Base-by-base conservation (phyloP, 2,329 filamentous ascomycete species). In the Cladosporium colombiae region DNA sequence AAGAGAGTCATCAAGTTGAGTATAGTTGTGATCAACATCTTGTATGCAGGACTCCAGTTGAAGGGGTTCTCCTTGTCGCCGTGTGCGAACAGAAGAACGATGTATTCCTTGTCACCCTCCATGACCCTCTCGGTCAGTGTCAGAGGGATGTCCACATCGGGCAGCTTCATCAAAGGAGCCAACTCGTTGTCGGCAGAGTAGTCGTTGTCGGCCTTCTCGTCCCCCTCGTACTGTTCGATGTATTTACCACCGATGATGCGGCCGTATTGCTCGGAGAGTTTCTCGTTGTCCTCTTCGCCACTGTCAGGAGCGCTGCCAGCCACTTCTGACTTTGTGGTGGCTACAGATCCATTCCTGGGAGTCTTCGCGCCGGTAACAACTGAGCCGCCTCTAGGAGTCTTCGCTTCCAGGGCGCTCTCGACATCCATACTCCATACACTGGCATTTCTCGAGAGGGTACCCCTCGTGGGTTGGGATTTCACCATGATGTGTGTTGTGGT, bases 1-100 rank as follows among this genome's bases (percentile, higher is more conserved):
- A 84, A 84, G 10, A 85, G 76, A 1, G 82, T 84, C 82, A 84
- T 85, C 14, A 82, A 68, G 69, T 82, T 83, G 16, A 85, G 79
- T 53, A 83, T 77, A 3, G 77, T 68, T 2, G 81, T 81, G 68
- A 84, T 81, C 68, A 80, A 79, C 4, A 77, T 74, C 74, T 84
- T 84, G 65, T 79, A 76, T 61, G 73, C 76, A 2, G 71, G 69
- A 49, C 76, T 78, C 73, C 74, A 85, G 72, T 85, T 84, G 78
- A 84, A 84, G 0, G 83, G 83, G 68, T 85, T 83, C 70, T 83
- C 78, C 23, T 74, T 75, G 67, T 85, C 83, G 13, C 77, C 80
- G 1, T 78, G 72, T 1, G 78, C 78, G 67, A 84, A 85, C 40
- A 78, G 77, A 5, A 85, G 77, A 13, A 83, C 74, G 64, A 84